Evolutionary conservation across 768 basidiomycete genomes (phyloP).

Genomic region (Amanita subjunquillea): DNA sequence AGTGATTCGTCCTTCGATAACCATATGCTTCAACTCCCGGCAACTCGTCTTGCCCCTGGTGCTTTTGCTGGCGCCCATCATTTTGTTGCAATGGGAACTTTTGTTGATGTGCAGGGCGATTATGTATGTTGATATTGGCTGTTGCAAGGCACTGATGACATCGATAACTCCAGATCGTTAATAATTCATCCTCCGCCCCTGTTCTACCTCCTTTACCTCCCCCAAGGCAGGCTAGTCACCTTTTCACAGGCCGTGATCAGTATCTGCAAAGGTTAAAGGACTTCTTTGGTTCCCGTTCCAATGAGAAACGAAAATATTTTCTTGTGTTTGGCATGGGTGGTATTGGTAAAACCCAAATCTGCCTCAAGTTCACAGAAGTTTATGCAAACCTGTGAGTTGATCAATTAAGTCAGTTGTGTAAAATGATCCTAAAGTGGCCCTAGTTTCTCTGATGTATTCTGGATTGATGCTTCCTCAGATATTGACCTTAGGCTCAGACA

Average conservation of each 20-base stretch:
- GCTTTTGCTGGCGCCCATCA: too few relatives aligned
- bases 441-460: conserved; percentile 12
- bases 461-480: conserved; percentile 13
- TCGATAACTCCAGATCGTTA: background rate
- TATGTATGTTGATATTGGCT: background rate
- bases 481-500: conserved; percentile 4
- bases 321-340: conserved; percentile 13
- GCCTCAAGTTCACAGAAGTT: conserved; percentile 1
- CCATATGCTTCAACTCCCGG: background rate
- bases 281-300: conserved; percentile 3
- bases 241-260: conserved; percentile 5
- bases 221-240: background rate
- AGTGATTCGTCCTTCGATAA: background rate
- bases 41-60: too few relatives aligned
- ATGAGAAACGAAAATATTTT: conserved; percentile 1
- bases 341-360: conserved; percentile 8
- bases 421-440: background rate
- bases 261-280: conserved; percentile 6
- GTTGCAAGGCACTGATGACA: background rate
- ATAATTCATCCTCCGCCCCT: background rate
- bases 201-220: background rate
- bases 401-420: background rate
- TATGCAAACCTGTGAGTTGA: background rate
- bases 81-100: too few relatives aligned
- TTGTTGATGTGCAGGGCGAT: background rate